Percentiles rank a stretch among this genome's conserved stretches.
Evolutionary conservation across 768 basidiomycete species (phyloP).

Genomic region (Trametes cinnabarina): DNA sequence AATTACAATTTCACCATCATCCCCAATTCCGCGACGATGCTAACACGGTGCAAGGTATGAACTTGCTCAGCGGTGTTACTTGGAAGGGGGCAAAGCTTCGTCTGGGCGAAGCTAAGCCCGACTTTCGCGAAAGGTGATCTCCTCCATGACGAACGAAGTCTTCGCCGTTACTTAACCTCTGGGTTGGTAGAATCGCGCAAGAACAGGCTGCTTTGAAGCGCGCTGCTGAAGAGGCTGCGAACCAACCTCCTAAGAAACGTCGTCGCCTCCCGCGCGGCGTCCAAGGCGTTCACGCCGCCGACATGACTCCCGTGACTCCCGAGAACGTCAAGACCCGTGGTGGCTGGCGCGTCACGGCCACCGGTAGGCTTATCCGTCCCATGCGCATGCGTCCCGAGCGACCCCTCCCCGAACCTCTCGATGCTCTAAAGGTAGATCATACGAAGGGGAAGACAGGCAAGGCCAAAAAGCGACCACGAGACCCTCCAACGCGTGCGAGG

Average conservation of each 20-base stretch:
- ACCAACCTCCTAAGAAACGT: constrained; percentile 45
- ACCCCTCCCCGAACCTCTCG: constrained; percentile 46
- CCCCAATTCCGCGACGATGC: not conserved
- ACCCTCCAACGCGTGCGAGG: constrained; percentile 58
- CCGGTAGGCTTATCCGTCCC: constrained; percentile 63
- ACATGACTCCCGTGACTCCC: constrained; percentile 65
- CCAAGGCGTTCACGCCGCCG: constrained; percentile 46
- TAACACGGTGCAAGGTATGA: constrained; percentile 51
- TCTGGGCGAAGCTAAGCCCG: constrained; percentile 80
- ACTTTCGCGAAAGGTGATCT: constrained; percentile 61
- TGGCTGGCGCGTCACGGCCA: constrained; percentile 70
- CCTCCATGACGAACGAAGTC: not conserved
- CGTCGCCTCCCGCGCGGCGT: constrained; percentile 34
- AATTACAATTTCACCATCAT: constrained; percentile 2
- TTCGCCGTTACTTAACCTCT: not conserved
- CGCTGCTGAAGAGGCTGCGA: constrained; percentile 22
- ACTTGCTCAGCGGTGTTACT: constrained; percentile 71
- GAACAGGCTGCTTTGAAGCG: constrained; percentile 33
- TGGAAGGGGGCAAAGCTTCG: constrained; percentile 89
- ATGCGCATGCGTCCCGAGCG: constrained; percentile 68
- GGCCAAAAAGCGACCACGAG: constrained; percentile 43
- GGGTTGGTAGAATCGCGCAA: constrained; percentile 30
- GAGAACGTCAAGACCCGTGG: constrained; percentile 49
- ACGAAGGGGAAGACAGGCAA: constrained; percentile 23
- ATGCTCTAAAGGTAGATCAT: constrained; percentile 14